Evolutionary conservation across 2,329 filamentous ascomycete species (phyloP).

Genomic region (Sporothrix luriei): DNA sequence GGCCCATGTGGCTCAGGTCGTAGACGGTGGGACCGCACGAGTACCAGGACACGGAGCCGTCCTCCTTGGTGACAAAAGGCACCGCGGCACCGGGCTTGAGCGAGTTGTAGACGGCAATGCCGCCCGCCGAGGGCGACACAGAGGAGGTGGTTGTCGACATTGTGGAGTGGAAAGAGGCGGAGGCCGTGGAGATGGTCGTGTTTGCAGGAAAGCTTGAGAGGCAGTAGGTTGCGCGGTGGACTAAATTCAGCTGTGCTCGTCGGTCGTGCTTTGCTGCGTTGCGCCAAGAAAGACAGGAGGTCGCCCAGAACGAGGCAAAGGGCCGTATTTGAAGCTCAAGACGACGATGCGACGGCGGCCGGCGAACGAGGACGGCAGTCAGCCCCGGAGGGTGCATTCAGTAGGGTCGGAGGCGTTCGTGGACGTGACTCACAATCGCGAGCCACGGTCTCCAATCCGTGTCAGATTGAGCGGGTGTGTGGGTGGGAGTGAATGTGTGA

Average conservation of each 20-base stretch:
- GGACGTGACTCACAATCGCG: slow-evolving; percentile 27
- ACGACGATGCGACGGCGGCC: slow-evolving; percentile 15
- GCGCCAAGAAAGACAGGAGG: neutral
- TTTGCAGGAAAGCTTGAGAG: slow-evolving; percentile 2
- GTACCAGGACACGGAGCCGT: slow-evolving; percentile 37
- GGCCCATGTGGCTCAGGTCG: slow-evolving; percentile 73
- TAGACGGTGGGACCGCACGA: slow-evolving; percentile 54
- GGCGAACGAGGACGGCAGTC: slow-evolving; percentile 21
- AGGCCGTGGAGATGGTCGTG: neutral
- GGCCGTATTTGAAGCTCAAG: neutral
- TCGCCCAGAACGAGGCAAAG: neutral
- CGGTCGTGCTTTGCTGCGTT: neutral
- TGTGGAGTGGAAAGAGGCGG: neutral
- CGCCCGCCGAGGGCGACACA: slow-evolving; percentile 21
- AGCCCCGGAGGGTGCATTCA: slow-evolving; percentile 32
- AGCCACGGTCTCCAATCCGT: slow-evolving; percentile 1
- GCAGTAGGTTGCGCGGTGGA: neutral
- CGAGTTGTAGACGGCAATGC: slow-evolving; percentile 76
- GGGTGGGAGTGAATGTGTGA: no score
- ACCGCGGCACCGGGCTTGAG: slow-evolving; percentile 71
- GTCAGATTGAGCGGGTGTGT: neutral
- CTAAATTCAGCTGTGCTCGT: neutral
- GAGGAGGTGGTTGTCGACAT: slow-evolving; percentile 21
- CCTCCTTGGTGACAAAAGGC: slow-evolving; percentile 35
- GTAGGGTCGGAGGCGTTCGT: neutral